Evolutionary conservation across 108 stramenopile genomes (phyloP).

Genomic region (Pelagomonas calceolata): DNA sequence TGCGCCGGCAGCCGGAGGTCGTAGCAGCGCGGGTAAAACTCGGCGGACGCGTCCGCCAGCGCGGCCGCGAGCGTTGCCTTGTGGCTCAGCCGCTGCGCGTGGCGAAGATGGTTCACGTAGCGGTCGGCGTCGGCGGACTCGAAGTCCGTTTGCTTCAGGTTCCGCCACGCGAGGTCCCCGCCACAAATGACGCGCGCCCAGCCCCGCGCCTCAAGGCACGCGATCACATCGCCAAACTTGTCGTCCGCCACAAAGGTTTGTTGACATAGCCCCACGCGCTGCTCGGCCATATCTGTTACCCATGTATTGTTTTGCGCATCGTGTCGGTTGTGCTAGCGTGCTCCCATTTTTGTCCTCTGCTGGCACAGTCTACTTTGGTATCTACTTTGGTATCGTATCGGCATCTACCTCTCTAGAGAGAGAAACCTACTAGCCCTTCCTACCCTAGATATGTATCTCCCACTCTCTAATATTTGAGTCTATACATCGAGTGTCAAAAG

Average conservation of each 20-base stretch:
- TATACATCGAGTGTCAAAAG: too few relatives aligned
- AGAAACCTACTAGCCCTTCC: too few relatives aligned
- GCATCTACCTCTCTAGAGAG: too few relatives aligned
- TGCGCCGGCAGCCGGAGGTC: not conserved
- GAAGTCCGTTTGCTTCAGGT: not conserved
- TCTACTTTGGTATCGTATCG: too few relatives aligned
- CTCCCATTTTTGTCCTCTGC: too few relatives aligned
- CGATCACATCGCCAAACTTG: not conserved
- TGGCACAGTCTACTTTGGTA: too few relatives aligned
- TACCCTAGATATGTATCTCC: too few relatives aligned
- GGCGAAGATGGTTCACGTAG: not conserved
- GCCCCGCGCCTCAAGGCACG: not conserved
- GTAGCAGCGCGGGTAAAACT: not conserved
- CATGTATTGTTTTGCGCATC: too few relatives aligned
- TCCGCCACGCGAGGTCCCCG: not conserved
- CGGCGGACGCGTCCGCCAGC: not conserved
- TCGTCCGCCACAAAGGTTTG: not conserved
- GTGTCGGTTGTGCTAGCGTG: too few relatives aligned
- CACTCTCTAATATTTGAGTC: too few relatives aligned
- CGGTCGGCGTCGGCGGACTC: not conserved
- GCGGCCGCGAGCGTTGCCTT: not conserved
- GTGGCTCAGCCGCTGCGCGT: not conserved
- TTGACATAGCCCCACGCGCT: too few relatives aligned
- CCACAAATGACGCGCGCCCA: not conserved
- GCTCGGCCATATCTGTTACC: too few relatives aligned